A percentile compares a stretch with the other conserved stretches of the same genome.
Evolutionary conservation across 257 asterid species (phyloP).

Genomic region (Nicotiana tomentosiformis): DNA sequence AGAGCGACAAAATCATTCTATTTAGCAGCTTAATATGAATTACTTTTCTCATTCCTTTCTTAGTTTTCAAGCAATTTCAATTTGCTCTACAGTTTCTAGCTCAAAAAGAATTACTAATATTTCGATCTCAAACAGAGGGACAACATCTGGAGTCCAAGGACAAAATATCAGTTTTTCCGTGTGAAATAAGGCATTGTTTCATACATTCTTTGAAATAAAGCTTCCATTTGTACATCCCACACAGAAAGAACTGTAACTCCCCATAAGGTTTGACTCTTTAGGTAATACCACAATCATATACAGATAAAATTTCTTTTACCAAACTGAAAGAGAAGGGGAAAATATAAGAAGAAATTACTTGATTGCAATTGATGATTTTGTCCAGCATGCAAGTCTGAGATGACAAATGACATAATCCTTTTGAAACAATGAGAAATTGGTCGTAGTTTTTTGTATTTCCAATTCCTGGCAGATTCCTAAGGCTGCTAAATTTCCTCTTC

Average conservation of each 20-base stretch:
- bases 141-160: no score
- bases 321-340: neutral
- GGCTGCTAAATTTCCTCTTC: neutral
- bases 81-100: no score
- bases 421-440: neutral
- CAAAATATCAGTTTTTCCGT: no score
- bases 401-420: conserved; percentile 2
- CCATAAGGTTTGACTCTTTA: conserved; percentile 3
- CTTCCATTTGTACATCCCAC: neutral
- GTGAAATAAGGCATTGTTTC: no score
- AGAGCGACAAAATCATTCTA: no score
- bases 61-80: no score
- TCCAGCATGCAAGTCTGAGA: conserved; percentile 8
- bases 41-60: no score
- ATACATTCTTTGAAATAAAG: neutral
- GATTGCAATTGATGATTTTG: conserved; percentile 9
- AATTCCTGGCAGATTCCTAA: neutral
- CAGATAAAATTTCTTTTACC: neutral
- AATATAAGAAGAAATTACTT: neutral
- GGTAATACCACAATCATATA: neutral
- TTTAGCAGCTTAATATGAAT: no score
- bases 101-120: no score
- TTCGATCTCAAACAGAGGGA: no score
- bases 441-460: neutral
- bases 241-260: neutral